Conservation (phyloP, 192 early-diverging fungal species). For the Gamsiella multidivaricata region DNA sequence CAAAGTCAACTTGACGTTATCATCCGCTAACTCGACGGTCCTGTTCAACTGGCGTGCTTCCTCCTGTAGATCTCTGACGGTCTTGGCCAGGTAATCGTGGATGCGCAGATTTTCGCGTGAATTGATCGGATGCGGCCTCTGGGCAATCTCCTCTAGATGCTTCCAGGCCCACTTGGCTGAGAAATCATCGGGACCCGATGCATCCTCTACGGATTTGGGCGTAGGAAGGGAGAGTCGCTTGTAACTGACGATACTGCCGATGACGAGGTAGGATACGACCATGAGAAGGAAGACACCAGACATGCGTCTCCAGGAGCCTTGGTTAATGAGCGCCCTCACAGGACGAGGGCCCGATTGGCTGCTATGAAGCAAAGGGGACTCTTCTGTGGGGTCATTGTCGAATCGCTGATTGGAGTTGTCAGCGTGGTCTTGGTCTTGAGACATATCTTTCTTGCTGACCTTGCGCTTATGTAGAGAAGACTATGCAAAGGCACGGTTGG, state of each 20-base stretch:
- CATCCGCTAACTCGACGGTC: conserved; percentile 31
- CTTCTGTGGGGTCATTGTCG: conserved; percentile 9
- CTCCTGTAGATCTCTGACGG: conserved; percentile 32
- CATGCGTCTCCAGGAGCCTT: conserved; percentile 53
- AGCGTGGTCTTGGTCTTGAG: conserved; percentile 1
- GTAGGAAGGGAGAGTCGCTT: conserved; percentile 38
- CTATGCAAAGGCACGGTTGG: conserved; percentile 12
- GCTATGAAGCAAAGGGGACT: conserved; percentile 29
- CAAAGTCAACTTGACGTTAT: conserved; percentile 33
- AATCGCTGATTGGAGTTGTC: not conserved
- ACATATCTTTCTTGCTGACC: conserved; percentile 26
- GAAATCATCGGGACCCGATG: conserved; percentile 31
- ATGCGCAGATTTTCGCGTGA: conserved; percentile 47
- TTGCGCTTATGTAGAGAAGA: conserved; percentile 32
- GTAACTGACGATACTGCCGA: conserved; percentile 46
- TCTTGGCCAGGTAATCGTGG: conserved; percentile 25
- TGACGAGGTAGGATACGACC: conserved; percentile 40
- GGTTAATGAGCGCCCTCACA: conserved; percentile 22
- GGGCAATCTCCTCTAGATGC: conserved; percentile 47
- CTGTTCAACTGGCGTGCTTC: conserved; percentile 22
- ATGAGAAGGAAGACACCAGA: conserved; percentile 42
- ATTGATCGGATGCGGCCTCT: conserved; percentile 43
- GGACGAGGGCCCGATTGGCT: conserved; percentile 4
- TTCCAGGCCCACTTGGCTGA: conserved; percentile 46
- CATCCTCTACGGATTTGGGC: conserved; percentile 29